These are phyloP conservation scores for Fusarium nematophilum DNA, from an alignment of 2,329 filamentous ascomycete species.

Conservation along the genomic window DNA sequence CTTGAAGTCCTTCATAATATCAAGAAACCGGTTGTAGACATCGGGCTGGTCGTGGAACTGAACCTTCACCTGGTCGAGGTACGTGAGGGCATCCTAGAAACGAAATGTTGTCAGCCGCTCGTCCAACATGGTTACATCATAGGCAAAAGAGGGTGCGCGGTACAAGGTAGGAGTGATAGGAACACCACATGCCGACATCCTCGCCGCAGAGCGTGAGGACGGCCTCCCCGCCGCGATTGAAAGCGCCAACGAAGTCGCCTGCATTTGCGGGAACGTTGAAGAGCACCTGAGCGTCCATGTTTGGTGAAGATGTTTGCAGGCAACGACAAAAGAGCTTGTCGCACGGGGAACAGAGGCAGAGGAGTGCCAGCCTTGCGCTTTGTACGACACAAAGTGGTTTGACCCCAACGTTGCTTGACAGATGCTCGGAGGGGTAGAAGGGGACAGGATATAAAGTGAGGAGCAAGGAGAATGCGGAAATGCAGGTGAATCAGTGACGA, in stretches of 20 bases:
- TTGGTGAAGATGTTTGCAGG: not conserved
- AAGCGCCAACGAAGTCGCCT: constrained; percentile 38
- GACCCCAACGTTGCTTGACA: not conserved
- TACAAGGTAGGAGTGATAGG: constrained; percentile 43
- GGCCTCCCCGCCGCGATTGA: constrained; percentile 37
- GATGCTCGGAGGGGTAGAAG: constrained; percentile 4
- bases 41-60: constrained; percentile 97
- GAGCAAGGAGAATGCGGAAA: constrained; percentile 9
- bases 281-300: constrained; percentile 20
- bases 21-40: constrained; percentile 95
- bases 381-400: constrained; percentile 3
- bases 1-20: constrained; percentile 99
- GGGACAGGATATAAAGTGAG: not conserved
- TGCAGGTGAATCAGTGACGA: constrained; percentile 26
- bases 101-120: constrained; percentile 23
- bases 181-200: constrained; percentile 33
- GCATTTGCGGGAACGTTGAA: constrained; percentile 19
- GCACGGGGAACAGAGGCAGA: constrained; percentile 3
- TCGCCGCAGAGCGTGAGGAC: constrained; percentile 33
- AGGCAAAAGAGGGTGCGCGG: constrained; percentile 15
- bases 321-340: not conserved
- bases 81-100: constrained; percentile 80
- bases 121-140: not conserved
- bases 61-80: constrained; percentile 97
- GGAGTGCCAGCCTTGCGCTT: not conserved